These are phyloP conservation scores for Crassisporium funariophilum DNA, from an alignment of 768 basidiomycete genomes.

Conservation along the genomic window DNA sequence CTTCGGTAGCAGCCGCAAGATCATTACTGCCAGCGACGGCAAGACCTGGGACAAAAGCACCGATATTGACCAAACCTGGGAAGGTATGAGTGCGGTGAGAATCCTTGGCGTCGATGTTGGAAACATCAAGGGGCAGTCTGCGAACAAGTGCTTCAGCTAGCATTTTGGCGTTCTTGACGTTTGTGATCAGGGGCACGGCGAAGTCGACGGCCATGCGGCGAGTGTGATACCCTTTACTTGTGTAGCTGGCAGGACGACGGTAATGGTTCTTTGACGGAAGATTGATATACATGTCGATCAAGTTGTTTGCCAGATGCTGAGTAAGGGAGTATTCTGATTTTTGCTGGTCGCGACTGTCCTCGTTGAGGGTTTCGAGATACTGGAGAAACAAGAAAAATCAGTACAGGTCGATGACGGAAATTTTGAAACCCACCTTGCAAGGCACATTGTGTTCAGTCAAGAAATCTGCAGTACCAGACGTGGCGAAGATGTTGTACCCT, in stretches of 20 bases:
- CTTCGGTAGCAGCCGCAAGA: conserved; percentile 69
- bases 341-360: conserved; percentile 72
- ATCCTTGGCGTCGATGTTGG: conserved; percentile 89
- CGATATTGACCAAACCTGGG: conserved; percentile 89
- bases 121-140: conserved; percentile 88
- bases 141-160: conserved; percentile 91
- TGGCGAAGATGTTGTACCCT: conserved; percentile 96
- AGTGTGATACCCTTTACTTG: conserved; percentile 95
- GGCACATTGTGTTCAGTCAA: conserved; percentile 95
- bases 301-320: conserved; percentile 93
- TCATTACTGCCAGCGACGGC: conserved; percentile 55
- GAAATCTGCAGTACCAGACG: conserved; percentile 96
- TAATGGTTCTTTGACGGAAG: conserved; percentile 97
- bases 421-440: conserved; percentile 69
- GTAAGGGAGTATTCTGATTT: conserved; percentile 98
- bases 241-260: conserved; percentile 94
- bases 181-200: conserved; percentile 95
- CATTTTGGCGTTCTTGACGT: conserved; percentile 98
- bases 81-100: conserved; percentile 89
- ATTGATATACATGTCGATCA: conserved; percentile 99
- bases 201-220: conserved; percentile 99
- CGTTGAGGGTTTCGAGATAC: conserved; percentile 89
- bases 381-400: conserved; percentile 26
- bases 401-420: background rate
- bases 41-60: conserved; percentile 81